Evolutionary conservation across 306 rosid species (phyloP).

Genomic region (Benincasa hispida): DNA sequence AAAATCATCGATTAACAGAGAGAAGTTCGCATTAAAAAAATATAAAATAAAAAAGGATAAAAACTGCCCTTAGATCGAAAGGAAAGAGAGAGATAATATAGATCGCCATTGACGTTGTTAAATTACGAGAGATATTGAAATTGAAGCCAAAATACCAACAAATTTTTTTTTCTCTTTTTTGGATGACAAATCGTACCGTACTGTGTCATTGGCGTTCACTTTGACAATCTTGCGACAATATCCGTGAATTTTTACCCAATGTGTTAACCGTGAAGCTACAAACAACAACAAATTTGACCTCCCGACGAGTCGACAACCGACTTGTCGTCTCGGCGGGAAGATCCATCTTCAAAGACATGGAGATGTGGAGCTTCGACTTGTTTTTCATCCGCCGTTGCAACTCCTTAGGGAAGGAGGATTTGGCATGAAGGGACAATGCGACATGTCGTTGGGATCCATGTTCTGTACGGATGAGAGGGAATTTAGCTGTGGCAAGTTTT

Average conservation of each 20-base stretch:
- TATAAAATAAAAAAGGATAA: not conserved
- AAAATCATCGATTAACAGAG: not conserved
- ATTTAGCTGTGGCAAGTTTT: conserved; percentile 20
- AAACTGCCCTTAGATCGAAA: not conserved
- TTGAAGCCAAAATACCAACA: not conserved
- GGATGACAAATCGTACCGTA: not conserved
- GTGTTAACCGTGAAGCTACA: conserved; percentile 31
- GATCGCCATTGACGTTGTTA: not conserved
- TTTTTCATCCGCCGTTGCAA: conserved; percentile 16
- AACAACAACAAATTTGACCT: conserved; percentile 7
- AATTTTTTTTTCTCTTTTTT: not conserved
- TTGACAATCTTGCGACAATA: conserved; percentile 34
- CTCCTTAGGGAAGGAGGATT: conserved; percentile 20
- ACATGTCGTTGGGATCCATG: conserved; percentile 2
- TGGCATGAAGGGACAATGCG: conserved; percentile 3
- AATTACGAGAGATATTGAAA: not conserved
- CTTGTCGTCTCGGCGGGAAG: conserved; percentile 10
- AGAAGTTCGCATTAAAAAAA: not conserved
- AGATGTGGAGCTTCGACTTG: not conserved
- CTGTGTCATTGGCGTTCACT: conserved; percentile 3
- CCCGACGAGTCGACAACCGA: conserved; percentile 15
- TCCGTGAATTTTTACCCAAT: conserved; percentile 21
- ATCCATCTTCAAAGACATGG: conserved; percentile 20
- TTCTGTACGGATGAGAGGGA: conserved; percentile 21
- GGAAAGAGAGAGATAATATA: not conserved